Percentiles rank a stretch among this genome's conserved stretches.
phyloP scores from a whole-genome alignment of 352 stramenopile species.

The Pythium pectinolyticum region DNA sequence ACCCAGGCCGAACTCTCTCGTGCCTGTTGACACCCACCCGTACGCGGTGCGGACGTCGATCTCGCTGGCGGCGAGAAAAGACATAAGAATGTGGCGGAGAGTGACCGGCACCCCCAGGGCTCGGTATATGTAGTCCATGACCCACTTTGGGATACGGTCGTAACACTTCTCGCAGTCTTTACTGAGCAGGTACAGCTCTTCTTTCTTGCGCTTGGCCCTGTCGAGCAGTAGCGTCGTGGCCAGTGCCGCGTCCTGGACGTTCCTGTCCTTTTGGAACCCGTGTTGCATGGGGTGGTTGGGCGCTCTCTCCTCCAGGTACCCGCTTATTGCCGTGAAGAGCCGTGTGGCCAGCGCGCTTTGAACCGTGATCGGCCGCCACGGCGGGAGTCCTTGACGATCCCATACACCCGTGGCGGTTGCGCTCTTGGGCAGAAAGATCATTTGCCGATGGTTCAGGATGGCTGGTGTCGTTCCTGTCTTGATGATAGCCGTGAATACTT shows the following conservation, averaged over 20 bases:
- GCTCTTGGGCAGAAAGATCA: neutral
- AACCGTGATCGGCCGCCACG: slow-evolving; percentile 1
- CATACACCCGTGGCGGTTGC: neutral
- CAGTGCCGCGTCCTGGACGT: neutral
- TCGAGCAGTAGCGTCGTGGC: neutral
- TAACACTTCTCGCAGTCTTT: slow-evolving; percentile 15
- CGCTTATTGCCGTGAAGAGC: neutral
- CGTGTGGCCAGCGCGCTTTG: slow-evolving; percentile 7
- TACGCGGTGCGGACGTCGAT: neutral
- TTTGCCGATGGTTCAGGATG: neutral
- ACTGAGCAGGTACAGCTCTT: neutral
- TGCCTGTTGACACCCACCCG: neutral
- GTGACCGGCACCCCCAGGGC: neutral
- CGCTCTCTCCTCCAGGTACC: neutral
- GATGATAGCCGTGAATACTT: neutral
- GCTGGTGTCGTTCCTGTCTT: neutral
- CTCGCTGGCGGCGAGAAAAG: neutral
- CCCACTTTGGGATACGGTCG: slow-evolving; percentile 4
- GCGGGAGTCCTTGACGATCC: neutral
- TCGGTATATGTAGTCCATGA: slow-evolving; percentile 3
- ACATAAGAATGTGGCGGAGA: neutral
- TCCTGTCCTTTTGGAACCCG: neutral
- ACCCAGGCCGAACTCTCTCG: neutral
- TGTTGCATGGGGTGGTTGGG: neutral
- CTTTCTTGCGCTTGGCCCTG: neutral